phyloP scores from a whole-genome alignment of 2,329 filamentous ascomycete species.

The Apiospora phragmitis region DNA sequence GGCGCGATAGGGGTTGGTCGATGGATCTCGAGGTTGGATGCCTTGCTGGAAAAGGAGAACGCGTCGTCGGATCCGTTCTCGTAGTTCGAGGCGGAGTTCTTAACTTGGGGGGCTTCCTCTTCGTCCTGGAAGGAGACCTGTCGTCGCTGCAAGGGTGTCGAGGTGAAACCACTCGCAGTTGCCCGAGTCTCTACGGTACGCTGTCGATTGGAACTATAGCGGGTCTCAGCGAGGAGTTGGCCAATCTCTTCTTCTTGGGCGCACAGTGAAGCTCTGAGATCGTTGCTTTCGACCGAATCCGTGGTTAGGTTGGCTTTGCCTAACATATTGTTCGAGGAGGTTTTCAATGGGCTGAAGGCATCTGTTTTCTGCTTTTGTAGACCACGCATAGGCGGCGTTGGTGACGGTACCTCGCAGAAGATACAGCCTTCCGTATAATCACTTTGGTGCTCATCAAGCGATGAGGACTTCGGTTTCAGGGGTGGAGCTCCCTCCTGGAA shows the following conservation, averaged over 20 bases:
- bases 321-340: neutral
- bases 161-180: neutral
- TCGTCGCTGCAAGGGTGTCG: neutral
- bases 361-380: neutral
- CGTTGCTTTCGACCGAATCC: neutral
- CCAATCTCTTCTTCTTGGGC: slow-evolving; percentile 17
- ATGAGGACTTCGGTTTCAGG: neutral
- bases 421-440: neutral
- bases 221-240: neutral
- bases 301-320: neutral
- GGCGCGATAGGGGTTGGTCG: slow-evolving; percentile 37
- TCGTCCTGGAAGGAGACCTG: neutral
- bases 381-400: neutral
- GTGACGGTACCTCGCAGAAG: slow-evolving; percentile 5
- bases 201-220: neutral
- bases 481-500: neutral
- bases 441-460: neutral
- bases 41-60: neutral
- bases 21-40: slow-evolving; percentile 28
- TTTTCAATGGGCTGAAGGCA: neutral
- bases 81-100: neutral
- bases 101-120: neutral
- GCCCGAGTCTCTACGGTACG: neutral
- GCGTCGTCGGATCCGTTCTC: neutral
- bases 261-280: slow-evolving; percentile 13